phyloP scores from a whole-genome alignment of 306 rosid genomes.

The Quercus bicolor region DNA sequence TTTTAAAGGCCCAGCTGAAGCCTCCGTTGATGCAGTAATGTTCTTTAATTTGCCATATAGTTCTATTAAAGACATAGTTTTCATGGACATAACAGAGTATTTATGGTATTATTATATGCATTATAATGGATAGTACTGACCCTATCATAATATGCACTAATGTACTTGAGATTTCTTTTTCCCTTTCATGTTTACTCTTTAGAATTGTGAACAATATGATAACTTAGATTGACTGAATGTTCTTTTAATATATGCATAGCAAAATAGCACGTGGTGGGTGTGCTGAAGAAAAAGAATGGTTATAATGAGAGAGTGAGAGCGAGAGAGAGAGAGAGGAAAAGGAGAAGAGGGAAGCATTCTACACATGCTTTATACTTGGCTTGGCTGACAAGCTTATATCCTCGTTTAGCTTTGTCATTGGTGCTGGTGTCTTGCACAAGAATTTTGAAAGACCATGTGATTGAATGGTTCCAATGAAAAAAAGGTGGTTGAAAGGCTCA shows the following conservation, averaged over 20 bases:
- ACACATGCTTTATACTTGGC: neutral
- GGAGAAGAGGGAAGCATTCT: neutral
- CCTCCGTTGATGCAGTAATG: slow-evolving; percentile 97
- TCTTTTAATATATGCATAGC: neutral
- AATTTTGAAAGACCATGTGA: neutral
- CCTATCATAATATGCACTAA: neutral
- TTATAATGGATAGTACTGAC: neutral
- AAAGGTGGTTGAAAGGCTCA: neutral
- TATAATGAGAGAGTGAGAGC: neutral
- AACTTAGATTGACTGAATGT: neutral
- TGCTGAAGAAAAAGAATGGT: neutral
- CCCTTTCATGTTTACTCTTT: neutral
- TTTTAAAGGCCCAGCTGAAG: slow-evolving; percentile 99
- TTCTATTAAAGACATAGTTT: neutral
- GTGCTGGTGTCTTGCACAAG: neutral
- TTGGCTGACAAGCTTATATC: neutral
- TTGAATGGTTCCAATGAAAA: neutral
- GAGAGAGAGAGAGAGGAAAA: neutral
- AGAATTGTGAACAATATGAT: neutral
- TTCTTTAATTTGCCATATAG: slow-evolving; percentile 10
- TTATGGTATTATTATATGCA: neutral
- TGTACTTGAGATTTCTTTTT: neutral
- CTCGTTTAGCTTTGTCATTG: neutral
- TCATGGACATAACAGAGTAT: neutral
- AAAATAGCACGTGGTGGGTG: neutral